Evolutionary conservation across 352 stramenopile genomes (phyloP).

Genomic region (Phytophthora palmivora): DNA sequence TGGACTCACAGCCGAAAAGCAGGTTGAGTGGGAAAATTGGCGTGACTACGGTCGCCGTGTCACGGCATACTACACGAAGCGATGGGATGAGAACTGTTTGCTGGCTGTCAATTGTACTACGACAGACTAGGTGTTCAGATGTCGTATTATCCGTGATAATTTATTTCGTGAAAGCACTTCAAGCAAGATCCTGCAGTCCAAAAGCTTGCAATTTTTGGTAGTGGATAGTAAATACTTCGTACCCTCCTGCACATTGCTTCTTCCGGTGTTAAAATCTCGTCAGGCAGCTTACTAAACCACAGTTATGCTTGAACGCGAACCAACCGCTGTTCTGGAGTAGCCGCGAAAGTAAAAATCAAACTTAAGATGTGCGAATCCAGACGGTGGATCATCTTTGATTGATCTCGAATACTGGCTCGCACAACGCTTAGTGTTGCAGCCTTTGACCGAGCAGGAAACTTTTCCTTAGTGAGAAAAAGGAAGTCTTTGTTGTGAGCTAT

Average conservation of each 20-base stretch:
- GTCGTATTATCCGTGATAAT: constrained; percentile 1
- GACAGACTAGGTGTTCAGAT: neutral
- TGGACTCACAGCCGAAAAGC: constrained; percentile 12
- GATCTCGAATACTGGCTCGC: neutral
- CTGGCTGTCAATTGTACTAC: constrained; percentile 13
- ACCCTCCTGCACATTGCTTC: no score
- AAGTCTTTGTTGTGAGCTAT: neutral
- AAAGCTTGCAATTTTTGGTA: no score
- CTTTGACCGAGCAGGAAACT: constrained; percentile 1
- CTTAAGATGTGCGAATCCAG: neutral
- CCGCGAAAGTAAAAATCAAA: constrained; percentile 10
- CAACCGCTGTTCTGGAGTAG: neutral
- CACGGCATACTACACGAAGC: constrained; percentile 50
- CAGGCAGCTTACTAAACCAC: no score
- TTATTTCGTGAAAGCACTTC: neutral
- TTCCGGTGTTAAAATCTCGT: no score
- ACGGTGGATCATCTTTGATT: neutral
- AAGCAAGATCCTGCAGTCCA: no score
- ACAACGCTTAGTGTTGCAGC: neutral
- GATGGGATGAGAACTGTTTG: constrained; percentile 38
- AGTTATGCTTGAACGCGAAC: neutral
- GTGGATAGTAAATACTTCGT: no score
- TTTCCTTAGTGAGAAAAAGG: constrained; percentile 1
- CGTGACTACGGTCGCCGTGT: constrained; percentile 37
- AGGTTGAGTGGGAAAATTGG: constrained; percentile 37